Percentiles rank a stretch among this genome's conserved stretches.
Conservation (phyloP, 2,329 filamentous ascomycete genomes). For the Bipolaris zeicola region DNA sequence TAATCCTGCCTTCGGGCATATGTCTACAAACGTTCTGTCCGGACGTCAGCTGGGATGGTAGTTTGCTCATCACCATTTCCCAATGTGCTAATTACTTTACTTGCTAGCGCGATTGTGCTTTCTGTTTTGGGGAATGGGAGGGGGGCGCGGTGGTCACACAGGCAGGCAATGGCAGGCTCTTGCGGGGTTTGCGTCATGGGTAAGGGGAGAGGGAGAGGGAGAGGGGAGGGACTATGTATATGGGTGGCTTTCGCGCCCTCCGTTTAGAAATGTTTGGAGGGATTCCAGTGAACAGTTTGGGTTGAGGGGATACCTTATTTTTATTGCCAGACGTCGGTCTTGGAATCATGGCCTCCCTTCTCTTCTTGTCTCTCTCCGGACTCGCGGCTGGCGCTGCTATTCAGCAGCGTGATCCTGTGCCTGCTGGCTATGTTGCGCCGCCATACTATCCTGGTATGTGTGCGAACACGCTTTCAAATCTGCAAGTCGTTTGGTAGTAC, state of each 20-base stretch:
- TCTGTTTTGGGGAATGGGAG: conserved; percentile 1
- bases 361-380: conserved; percentile 30
- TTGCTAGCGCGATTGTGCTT: conserved; percentile 7
- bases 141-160: background rate
- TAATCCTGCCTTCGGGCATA: conserved; percentile 10
- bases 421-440: conserved; percentile 46
- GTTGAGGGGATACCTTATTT: background rate
- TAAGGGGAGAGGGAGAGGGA: too few relatives aligned
- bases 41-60: too few relatives aligned
- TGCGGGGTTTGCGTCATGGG: conserved; percentile 12
- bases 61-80: conserved; percentile 13
- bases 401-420: conserved; percentile 40
- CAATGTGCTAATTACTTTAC: background rate
- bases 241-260: background rate
- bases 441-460: conserved; percentile 68
- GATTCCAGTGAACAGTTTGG: too few relatives aligned
- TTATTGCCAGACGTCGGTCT: conserved; percentile 11
- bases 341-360: conserved; percentile 30
- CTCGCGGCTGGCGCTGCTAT: conserved; percentile 32
- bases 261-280: too few relatives aligned
- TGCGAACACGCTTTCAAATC: background rate
- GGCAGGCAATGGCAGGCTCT: conserved; percentile 5
- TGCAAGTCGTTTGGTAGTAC: background rate
- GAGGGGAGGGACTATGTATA: conserved; percentile 11
- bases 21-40: conserved; percentile 3